Base-by-base conservation (phyloP, 768 basidiomycete genomes). In the Lactifluus hygrophoroides region DNA sequence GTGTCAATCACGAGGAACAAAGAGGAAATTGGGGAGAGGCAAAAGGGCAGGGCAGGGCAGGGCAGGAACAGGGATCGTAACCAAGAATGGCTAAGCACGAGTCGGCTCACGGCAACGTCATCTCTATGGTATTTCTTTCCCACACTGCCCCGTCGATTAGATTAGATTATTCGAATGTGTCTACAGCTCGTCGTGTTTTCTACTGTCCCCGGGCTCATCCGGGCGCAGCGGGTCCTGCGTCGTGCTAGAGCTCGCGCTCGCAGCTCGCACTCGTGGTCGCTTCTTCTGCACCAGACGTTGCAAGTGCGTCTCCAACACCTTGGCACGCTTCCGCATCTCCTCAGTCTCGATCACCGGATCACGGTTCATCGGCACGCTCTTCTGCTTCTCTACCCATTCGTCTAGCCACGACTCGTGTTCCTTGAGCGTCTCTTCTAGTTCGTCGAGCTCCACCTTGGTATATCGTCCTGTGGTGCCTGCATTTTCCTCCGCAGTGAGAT, bases 401-500 rank as follows among this genome's bases (percentile, higher is more conserved):
- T 83, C 76, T 61, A 97, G 74, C 96, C 96, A 99, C 27, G 73
- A 63, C 71, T 91, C 90, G 65, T 91, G 85, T 51, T 89, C 88
- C 66, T 80, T 81, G 57, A 96, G 74, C 56, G 83, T 77, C 68
- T 77, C 81, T 71, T 94, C 87, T 17, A 98, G 83, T 2, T 69
- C 76, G 56, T 87, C 85, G 16, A 98, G 77, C 69, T 99, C 96
- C n/a, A 85, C 88, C 16, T 75, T 69, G 0, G 93, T 94, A 83
- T 88, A 96, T 68, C 88, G 90, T 0, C 86, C 84, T 0, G 82
- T 83, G 7, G 83, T 71, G 5, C 78, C 85, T 0, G 76, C 77
- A 10, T 77, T 76, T 14, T 76, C 72, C 64, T 89, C 88, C 3
- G 73, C 71, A 2, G 90, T 90, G 44, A 88, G 72, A 70, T 95